Evolutionary conservation across 306 rosid genomes (phyloP).

Genomic region (Cicer yamashitae): DNA sequence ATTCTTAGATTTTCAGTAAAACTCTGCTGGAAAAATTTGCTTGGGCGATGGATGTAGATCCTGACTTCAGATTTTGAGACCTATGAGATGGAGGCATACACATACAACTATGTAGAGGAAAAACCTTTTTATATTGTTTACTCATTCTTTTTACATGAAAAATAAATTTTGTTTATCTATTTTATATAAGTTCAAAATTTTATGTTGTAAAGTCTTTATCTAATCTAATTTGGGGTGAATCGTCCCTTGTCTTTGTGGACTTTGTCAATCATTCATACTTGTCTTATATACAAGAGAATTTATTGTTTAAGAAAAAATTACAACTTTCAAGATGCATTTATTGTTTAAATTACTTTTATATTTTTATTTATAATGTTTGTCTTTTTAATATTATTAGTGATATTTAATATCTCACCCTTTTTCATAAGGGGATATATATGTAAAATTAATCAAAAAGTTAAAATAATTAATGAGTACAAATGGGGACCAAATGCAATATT

Average conservation of each 20-base stretch:
- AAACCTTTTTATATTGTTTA: too few species aligned
- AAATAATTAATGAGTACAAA: too few species aligned
- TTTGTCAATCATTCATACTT: conserved; percentile 37
- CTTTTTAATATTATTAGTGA: too few species aligned
- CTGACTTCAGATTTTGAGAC: conserved; percentile 51
- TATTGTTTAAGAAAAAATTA: too few species aligned
- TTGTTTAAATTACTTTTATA: too few species aligned
- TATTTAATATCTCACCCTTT: too few species aligned
- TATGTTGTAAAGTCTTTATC: background rate
- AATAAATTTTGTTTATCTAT: background rate
- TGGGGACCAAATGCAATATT: background rate
- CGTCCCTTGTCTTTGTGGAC: conserved; percentile 44
- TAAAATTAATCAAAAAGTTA: too few species aligned
- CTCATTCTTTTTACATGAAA: background rate
- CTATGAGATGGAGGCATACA: conserved; percentile 34
- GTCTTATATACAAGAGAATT: background rate
- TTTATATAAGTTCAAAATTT: too few species aligned
- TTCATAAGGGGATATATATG: too few species aligned
- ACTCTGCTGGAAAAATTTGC: conserved; percentile 82
- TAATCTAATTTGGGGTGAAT: conserved; percentile 53
- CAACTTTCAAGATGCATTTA: too few species aligned
- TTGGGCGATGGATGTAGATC: conserved; percentile 97
- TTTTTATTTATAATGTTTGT: too few species aligned
- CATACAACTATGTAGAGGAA: background rate
- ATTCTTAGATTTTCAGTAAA: conserved; percentile 81